Evolutionary conservation across 1,284 basidiomycete genomes (phyloP), one percentile per base, ranked within the genome.

Genomic region (Naganishia cerealis): DNA sequence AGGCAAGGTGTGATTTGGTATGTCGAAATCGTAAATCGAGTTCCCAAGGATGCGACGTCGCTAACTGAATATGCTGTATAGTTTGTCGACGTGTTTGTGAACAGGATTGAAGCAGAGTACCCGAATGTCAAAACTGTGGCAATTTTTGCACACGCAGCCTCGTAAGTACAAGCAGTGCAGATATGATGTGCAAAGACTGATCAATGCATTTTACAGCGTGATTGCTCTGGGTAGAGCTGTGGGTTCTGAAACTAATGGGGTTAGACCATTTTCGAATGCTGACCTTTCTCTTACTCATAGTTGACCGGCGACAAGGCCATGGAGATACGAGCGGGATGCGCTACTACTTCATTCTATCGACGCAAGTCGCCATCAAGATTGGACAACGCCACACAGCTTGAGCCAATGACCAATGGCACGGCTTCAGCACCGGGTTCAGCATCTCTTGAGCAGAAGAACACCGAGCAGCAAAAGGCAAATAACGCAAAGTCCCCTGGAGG

Each of bases 91-190:
- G 73, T 74, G 40, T 80, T 74, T 71, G 73, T 73, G 5, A 63
- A 66, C 4, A 65, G 77, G 13, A 73, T 78, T 26, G 79, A 81
- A 65, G 76, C 70, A 29, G 71, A 75, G 53, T 69, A 59, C 26
- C 77, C 76, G 4, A 78, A 78, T 0, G 73, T 80, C 12, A 75
- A 75, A 55, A 73, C 73, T 0, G 79, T 82, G 29, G 77, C 82
- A 13, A 74, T 84, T 36, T 82, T 83, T 69, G 78, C 77, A 15
- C 84, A 85, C 73, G 84, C 84, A 1, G 84, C 83, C 8, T 82
- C 59, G 70, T 71, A 38, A 58, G 70, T 57, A 16, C 16, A 21
- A 12, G 43, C 7, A 40, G 4, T 24, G 29, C 3, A 42, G 24
- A 18, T 46, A 33, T 43, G 9, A 18, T 7, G 15, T 50, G 7